Percentiles rank a stretch among this genome's conserved stretches.
Evolutionary conservation across 1,284 basidiomycete species (phyloP).

Genomic region (Microbotryum silenes-acaulis): DNA sequence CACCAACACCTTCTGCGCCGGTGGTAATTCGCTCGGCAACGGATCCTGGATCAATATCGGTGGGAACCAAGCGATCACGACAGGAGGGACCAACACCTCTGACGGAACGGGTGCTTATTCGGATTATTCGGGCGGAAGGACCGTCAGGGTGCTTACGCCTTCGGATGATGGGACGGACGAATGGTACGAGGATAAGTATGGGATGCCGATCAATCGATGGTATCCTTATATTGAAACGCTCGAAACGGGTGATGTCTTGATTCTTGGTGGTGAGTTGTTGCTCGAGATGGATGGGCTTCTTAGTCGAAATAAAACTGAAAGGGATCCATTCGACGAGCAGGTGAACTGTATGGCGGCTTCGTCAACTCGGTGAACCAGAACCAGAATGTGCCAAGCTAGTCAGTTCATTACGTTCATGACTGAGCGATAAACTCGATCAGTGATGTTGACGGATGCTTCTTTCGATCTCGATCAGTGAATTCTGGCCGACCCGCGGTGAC

Average conservation of each 20-base stretch:
- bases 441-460: slow-evolving; percentile 50
- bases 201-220: slow-evolving; percentile 58
- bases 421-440: slow-evolving; percentile 1
- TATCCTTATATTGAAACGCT: slow-evolving; percentile 54
- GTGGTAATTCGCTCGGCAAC: slow-evolving; percentile 40
- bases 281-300: neutral
- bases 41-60: slow-evolving; percentile 41
- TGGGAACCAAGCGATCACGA: slow-evolving; percentile 41
- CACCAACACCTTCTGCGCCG: slow-evolving; percentile 43
- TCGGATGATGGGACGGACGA: slow-evolving; percentile 62
- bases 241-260: slow-evolving; percentile 45
- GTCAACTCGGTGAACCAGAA: slow-evolving; percentile 59
- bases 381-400: slow-evolving; percentile 70
- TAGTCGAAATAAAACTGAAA: slow-evolving; percentile 37
- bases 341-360: slow-evolving; percentile 51
- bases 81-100: slow-evolving; percentile 32
- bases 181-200: slow-evolving; percentile 50
- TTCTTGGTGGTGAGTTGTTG: slow-evolving; percentile 41
- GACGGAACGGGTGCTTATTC: slow-evolving; percentile 38
- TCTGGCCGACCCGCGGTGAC: slow-evolving; percentile 5
- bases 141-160: slow-evolving; percentile 56
- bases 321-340: slow-evolving; percentile 36
- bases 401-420: slow-evolving; percentile 66
- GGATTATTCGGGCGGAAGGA: slow-evolving; percentile 56
- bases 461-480: slow-evolving; percentile 43